Base-by-base conservation (phyloP, 768 basidiomycete genomes). In the Psilocybe tampanensis region DNA sequence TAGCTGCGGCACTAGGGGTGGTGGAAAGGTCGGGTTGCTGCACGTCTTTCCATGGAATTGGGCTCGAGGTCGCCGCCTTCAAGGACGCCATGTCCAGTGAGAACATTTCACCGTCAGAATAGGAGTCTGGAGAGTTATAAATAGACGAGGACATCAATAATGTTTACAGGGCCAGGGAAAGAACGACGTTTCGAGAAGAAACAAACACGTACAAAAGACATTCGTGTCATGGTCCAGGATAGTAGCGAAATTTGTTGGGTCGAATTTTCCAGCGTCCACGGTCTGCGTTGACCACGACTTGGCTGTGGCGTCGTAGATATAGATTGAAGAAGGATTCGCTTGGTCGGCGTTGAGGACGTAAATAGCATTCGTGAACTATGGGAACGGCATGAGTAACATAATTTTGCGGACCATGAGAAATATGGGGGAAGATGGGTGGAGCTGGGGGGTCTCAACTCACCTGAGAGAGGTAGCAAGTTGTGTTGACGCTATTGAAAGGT, bases 201-300 rank as follows among this genome's bases (percentile, higher is more conserved):
- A 19, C 44, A 52, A 43, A 51, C 51, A 72, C 79, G 61, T 70
- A 90, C 89, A 95, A 74, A 97, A 89, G 58, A 89, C 85, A 60
- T 96, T 95, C 48, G 95, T 98, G 70, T 98, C 95, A 61, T 96
- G 95, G 74, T 98, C 95, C 32, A 98, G 81, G 59, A 96, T 86
- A 23, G 90, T 83, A 23, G 76, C 79, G 64, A 86, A 88, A 18
- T 83, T 81, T 2, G 78, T 70, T 3, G 85, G 80, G 68, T 94
- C 86, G 62, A 89, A 87, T 52, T 70, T 71, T 33, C 79, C 80
- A 0, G 79, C 63, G 5, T 74, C 80, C 15, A 81, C 80, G 2
- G 76, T 61, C 67, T 98, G 95, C 2, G 81, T 89, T 2, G 89
- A 83, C 95, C 95, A 96, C 0, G 88, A 80, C 59, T 85, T 84